phyloP scores from a whole-genome alignment of 1,139 yeast species.

The Debaryomyces singareniensis region DNA sequence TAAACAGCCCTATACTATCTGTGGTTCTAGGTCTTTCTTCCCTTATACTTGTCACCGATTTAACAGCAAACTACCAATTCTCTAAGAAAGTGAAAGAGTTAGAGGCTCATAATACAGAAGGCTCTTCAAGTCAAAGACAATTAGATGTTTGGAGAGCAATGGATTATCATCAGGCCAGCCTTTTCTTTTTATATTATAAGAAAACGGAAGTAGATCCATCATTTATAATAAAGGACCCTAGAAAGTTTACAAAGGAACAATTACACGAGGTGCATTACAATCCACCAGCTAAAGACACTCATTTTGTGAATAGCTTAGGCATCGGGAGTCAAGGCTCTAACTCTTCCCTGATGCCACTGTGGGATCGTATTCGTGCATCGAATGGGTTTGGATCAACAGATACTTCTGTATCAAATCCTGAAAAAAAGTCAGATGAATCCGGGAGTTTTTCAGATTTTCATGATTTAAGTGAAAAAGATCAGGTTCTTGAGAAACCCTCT shows the following conservation, averaged over 20 bases:
- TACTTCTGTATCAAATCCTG: no score
- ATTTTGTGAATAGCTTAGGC: constrained; percentile 6
- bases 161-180: constrained; percentile 30
- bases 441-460: not conserved
- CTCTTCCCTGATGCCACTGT: constrained; percentile 11
- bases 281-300: constrained; percentile 11
- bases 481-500: not conserved
- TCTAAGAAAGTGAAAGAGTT: constrained; percentile 11
- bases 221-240: constrained; percentile 32
- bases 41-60: constrained; percentile 21
- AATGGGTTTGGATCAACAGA: constrained; percentile 20
- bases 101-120: constrained; percentile 4
- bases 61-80: constrained; percentile 20
- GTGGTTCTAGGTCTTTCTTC: constrained; percentile 24
- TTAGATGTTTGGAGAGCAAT: constrained; percentile 31
- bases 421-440: not conserved
- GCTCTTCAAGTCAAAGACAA: constrained; percentile 12
- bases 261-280: constrained; percentile 23
- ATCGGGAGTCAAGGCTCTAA: constrained; percentile 3
- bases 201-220: constrained; percentile 29
- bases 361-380: constrained; percentile 27
- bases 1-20: constrained; percentile 30
- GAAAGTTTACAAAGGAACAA: constrained; percentile 18
- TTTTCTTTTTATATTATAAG: constrained; percentile 30
- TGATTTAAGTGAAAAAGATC: not conserved